A percentile compares a stretch with the other conserved stretches of the same genome.
Evolutionary conservation across 1,284 basidiomycete species (phyloP).

Genomic region (Ceratobasidium sp.): DNA sequence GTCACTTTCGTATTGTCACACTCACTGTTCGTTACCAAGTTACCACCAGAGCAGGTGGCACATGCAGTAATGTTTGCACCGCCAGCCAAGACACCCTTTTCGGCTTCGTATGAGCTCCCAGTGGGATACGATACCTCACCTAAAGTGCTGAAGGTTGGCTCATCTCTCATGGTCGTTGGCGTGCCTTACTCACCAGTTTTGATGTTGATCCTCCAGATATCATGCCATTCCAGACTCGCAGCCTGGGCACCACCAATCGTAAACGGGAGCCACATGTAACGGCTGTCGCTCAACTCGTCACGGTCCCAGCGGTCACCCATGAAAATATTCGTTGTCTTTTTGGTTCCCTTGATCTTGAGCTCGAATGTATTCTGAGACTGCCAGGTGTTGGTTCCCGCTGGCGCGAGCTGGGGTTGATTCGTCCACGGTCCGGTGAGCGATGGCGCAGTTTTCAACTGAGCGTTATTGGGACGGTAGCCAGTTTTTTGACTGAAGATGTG

Average conservation of each 20-base stretch:
- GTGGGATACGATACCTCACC: conserved; percentile 43
- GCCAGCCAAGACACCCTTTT: conserved; percentile 44
- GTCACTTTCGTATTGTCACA: neutral
- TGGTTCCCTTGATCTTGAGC: conserved; percentile 44
- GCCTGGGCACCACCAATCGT: conserved; percentile 15
- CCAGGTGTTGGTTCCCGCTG: conserved; percentile 47
- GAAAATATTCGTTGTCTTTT: conserved; percentile 46
- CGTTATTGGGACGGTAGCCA: conserved; percentile 47
- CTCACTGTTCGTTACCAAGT: conserved; percentile 25
- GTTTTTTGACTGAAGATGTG: conserved; percentile 46
- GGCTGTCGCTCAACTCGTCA: conserved; percentile 33
- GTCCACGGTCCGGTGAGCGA: conserved; percentile 47
- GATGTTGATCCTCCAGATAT: conserved; percentile 47
- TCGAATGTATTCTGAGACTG: conserved; percentile 48
- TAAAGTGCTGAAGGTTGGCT: neutral
- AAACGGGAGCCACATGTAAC: conserved; percentile 49
- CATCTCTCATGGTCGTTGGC: neutral
- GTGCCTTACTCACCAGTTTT: conserved; percentile 42
- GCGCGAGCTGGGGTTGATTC: conserved; percentile 46
- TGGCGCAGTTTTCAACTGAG: conserved; percentile 47
- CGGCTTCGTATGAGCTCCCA: conserved; percentile 46
- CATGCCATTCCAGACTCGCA: conserved; percentile 45
- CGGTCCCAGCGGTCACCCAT: conserved; percentile 47
- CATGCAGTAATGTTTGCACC: conserved; percentile 35
- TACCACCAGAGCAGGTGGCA: conserved; percentile 26